Base-by-base conservation (phyloP, 768 basidiomycete genomes). In the Lenzites betulinus region DNA sequence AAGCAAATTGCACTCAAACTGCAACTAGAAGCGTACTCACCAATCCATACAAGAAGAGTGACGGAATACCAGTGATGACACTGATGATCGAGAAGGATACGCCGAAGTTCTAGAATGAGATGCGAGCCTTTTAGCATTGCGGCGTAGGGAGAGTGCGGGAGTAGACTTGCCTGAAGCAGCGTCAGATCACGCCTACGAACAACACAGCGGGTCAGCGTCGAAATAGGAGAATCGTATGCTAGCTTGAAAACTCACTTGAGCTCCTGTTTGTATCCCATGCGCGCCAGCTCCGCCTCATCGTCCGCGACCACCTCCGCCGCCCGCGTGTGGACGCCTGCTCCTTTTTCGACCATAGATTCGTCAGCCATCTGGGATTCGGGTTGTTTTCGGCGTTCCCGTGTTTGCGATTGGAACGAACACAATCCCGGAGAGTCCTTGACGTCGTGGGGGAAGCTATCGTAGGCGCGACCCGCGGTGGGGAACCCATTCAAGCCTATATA, bases 41-140 rank as follows among this genome's bases (percentile, higher is more conserved):
- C 70, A 90, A 64, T 18, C 89, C 88, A 73, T 83, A 90, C 43
- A 82, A 68, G 65, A 90, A 90, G 26, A 88, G 75, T 0, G 88
- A 88, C 0, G 88, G 83, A 26, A 89, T 79, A 0, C 89, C 89
- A 13, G 88, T 90, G 55, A 89, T 86, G 35, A 89, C 81, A 25
- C 85, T 86, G 56, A 92, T 90, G 71, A 92, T 87, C 9, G 85
- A 87, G 73, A 91, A 91, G 0, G 86, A 88, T 64, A 86, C 82
- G 22, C 87, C 87, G 65, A 89, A 89, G 70, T 88, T 89, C 86
- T 88, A 62, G 16, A 16, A 22, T 28, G 3, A 3, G 16, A 28
- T 1, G 5, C 20, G n/a, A 20, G 49, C 57, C 50, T 67, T 36
- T 28, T 15, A 38, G 11, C 43, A 15, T 16, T 18, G 20, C 47